Base-by-base conservation (phyloP, 129 eudicot genomes). In the Pulicaria dysenterica region DNA sequence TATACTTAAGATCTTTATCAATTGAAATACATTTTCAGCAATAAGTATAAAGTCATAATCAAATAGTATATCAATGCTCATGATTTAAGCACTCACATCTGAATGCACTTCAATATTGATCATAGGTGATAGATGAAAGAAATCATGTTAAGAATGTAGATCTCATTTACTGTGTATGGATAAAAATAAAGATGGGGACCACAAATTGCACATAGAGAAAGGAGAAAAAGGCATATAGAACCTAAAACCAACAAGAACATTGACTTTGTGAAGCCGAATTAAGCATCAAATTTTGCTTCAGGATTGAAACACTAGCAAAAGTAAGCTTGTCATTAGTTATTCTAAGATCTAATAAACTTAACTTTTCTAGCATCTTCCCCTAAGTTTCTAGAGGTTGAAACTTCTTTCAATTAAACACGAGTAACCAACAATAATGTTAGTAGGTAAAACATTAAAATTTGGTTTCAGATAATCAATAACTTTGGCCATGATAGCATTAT, bases 201-300 rank as follows among this genome's bases (percentile, higher is more conserved):
- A 40, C 13, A 55, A 48, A 53, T 53, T 7, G 14, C 14, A 7
- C 50, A 55, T 24, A 13, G 4, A 12, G 19, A 69, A 40, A 54
- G 48, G 19, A 31, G 51, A 31, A 24, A 56, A 71, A 44, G 16
- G 64, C 8, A 41, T 56, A 56, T 39, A 3, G 47, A 70, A 41
- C 51, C 63, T 41, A 36, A 54, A 70, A 70, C 51, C 19, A 39
- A 54, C 34, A 19, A 16, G 74, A 39, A 17, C 3, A 40, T 67
- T 34, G 24, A 54, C 38, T 40, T 37, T 51, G 12, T 39, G 41
- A 40, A 10, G 51, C 19, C 15, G 15, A 5, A 24, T 14, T 24
- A 42, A 42, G 66, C 54, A 16, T n/a, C 76, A 56, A 71, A 56
- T 56, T 16, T 71, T 56, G 56, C 40, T 48, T 45, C 13, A 31